Base-by-base conservation (phyloP, 257 asterid species). In the Solanum pinnatisectum region DNA sequence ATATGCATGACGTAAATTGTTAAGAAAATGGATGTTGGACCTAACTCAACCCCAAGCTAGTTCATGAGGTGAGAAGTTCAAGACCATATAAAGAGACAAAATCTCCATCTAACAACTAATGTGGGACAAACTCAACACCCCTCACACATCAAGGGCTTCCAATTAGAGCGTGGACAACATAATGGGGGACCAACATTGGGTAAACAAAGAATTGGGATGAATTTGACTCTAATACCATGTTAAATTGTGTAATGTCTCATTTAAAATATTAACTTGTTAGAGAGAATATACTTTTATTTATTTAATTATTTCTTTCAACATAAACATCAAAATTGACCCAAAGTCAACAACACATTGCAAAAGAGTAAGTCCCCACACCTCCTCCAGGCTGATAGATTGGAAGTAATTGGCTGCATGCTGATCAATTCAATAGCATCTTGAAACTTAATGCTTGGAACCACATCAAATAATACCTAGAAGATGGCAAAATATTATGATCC, bases 351-450 rank as follows among this genome's bases (percentile, higher is more conserved):
- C 10, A 84, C 44, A 84, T 68, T 65, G 70, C 83, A 77, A 89
- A 46, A 88, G 76, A 84, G 88, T 77, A 35, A 82, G 84, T 68
- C 86, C 79, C 44, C 87, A 88, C 89, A 97, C 99, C 98, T 95
- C 94, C 92, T 97, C 98, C 98, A 95, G 92, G 99, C 99, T 85
- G 94, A 98, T 65, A 95, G 87, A 90, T 94, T 94, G 82, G 99
- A 97, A 90, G 96, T 93, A 89, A 95, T 95, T 18, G 99, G 99
- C 95, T 97, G 98, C 99, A 95, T 94, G 94, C 98, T 96, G 84
- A 97, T 94, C 91, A 97, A 92, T 92, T 97, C 96, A 78, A 97
- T 90, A 35, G 98, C 98, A 93, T 96, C 98, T 93, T 94, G 98
- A 92, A 93, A 97, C 89, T 93, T 95, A 88, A 97, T 94, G 90